Evolutionary conservation across 169 alveolate genomes (phyloP), one percentile per base, ranked within the genome.

Genomic region (Plasmodium vivax): DNA sequence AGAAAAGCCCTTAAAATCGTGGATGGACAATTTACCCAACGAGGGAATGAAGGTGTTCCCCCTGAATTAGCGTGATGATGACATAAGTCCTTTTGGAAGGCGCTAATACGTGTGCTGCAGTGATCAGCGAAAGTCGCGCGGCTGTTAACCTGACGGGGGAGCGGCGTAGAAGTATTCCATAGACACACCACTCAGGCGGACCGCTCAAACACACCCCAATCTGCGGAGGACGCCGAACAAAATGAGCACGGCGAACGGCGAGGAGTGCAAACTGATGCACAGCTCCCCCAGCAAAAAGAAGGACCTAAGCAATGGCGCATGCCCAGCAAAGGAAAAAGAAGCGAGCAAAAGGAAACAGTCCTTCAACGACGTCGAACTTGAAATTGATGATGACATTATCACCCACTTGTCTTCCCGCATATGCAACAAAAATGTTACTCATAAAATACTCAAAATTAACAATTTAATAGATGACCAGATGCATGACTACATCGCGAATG

Each of bases 381-480:
- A 77, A 36, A 56, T 87, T 54, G 93, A 87, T 8, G 93, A 87
- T 12, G 93, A 87, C 12, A 36, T 87, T 23, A 77, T 87, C 27
- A 32, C 58, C 4, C 34, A 58, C 71, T 62, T 87, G 47, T 36
- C 85, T 36, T 47, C 82, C 4, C 87, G 51, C 30, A 77, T 54
- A 54, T 79, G 38, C 72, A 87, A 87, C 23, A 77, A 87, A 75
- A 87, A 87, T 87, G 82, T 87, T 54, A 74, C 41, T 3, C 93
- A 87, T 87, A 87, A 87, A 77, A 58, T 87, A 6, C 30, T 87
- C 23, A 87, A 87, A 45, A 56, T 87, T 27, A 87, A 87, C 32
- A 87, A 87, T 77, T 77, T 87, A 77, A 87, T 87, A 75, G 93
- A 87, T 56, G 87, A 54, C 8, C 71, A 77, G 38, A 27, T 87